Percentiles rank a stretch among this genome's conserved stretches.
phyloP scores from a whole-genome alignment of 441 rosid genomes.

The Erodium chrysanthum region DNA sequence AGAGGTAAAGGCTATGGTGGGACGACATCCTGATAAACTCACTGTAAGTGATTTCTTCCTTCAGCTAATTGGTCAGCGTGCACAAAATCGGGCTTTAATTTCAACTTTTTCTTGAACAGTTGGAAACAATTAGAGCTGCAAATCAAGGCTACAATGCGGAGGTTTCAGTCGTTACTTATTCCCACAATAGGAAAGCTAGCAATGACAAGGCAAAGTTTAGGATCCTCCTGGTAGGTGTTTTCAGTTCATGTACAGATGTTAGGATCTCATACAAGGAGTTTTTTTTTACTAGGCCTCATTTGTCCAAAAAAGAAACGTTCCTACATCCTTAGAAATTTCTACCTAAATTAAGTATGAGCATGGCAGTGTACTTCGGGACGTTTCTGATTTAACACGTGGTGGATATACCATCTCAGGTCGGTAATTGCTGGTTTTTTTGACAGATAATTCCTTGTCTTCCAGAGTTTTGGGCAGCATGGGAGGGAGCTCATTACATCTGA shows the following conservation, averaged over 20 bases:
- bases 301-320: neutral
- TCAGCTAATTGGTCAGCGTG: neutral
- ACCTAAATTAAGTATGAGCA: neutral
- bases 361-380: neutral
- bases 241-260: slow-evolving; percentile 4
- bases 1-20: slow-evolving; percentile 58
- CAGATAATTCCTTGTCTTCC: slow-evolving; percentile 99
- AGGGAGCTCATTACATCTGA: slow-evolving; percentile 94
- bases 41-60: slow-evolving; percentile 34
- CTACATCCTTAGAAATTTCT: neutral
- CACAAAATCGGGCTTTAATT: slow-evolving; percentile 12
- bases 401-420: slow-evolving; percentile 35
- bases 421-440: slow-evolving; percentile 75
- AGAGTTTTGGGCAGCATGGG: slow-evolving; percentile 99
- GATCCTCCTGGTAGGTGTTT: slow-evolving; percentile 79
- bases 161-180: slow-evolving; percentile 64
- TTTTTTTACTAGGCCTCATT: neutral
- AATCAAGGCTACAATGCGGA: slow-evolving; percentile 72
- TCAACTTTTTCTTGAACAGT: slow-evolving; percentile 28
- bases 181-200: slow-evolving; percentile 32
- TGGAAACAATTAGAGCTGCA: slow-evolving; percentile 44
- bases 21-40: slow-evolving; percentile 80
- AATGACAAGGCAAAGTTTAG: slow-evolving; percentile 67
- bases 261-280: neutral
- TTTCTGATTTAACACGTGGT: slow-evolving; percentile 20